Conservation (phyloP, 371 early-diverging fungal genomes). For the Mortierella polycephala region DNA sequence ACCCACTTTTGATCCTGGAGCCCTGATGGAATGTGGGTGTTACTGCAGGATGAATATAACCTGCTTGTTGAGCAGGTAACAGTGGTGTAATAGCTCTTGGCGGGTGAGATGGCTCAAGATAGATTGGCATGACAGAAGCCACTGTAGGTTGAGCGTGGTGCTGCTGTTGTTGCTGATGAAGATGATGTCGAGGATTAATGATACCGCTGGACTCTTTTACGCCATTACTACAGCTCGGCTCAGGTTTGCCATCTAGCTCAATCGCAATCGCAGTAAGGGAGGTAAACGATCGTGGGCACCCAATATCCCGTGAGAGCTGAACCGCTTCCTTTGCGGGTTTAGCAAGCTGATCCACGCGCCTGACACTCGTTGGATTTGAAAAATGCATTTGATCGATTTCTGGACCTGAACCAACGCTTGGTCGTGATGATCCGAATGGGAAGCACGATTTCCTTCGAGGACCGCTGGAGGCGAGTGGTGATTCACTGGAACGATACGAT, state of each 20-base stretch:
- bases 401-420: neutral
- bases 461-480: neutral
- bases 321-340: conserved; percentile 18
- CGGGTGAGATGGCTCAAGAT: conserved; percentile 1
- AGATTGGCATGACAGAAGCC: neutral
- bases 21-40: conserved; percentile 20
- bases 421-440: neutral
- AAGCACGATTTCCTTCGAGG: conserved; percentile 4
- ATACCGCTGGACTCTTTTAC: neutral
- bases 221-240: neutral
- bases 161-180: conserved; percentile 6
- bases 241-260: conserved; percentile 25
- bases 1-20: conserved; percentile 10
- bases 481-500: neutral
- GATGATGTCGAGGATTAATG: neutral
- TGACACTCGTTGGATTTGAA: neutral
- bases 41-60: neutral
- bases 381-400: neutral
- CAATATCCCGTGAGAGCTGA: conserved; percentile 16
- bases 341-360: conserved; percentile 4
- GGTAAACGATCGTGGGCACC: conserved; percentile 25
- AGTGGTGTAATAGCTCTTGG: neutral
- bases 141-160: neutral
- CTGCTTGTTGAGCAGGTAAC: neutral
- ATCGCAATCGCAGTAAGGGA: conserved; percentile 51